Evolutionary conservation across 441 rosid genomes (phyloP).

Genomic region (Kokia cookei): DNA sequence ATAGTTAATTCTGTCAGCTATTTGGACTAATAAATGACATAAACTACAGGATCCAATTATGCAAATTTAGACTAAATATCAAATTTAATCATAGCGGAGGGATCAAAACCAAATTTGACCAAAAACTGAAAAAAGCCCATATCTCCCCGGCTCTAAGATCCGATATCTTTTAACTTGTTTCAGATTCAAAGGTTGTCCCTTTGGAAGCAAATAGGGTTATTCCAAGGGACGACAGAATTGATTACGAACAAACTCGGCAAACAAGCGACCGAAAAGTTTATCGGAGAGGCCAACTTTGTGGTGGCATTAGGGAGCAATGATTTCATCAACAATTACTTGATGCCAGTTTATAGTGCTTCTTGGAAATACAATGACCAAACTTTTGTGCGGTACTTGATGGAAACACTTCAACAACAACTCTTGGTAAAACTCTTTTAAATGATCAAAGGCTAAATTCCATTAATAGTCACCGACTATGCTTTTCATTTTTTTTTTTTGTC

Average conservation of each 20-base stretch:
- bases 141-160: not conserved
- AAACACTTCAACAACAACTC: constrained; percentile 64
- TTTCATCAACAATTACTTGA: constrained; percentile 93
- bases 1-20: too few relatives aligned
- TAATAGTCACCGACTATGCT: too few relatives aligned
- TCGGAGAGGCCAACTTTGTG: constrained; percentile 55
- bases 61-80: too few relatives aligned
- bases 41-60: too few relatives aligned
- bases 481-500: too few relatives aligned
- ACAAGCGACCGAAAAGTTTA: constrained; percentile 44
- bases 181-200: constrained; percentile 80
- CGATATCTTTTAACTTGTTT: not conserved
- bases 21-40: too few relatives aligned
- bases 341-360: constrained; percentile 49
- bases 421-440: constrained; percentile 23
- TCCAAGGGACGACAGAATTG: constrained; percentile 50
- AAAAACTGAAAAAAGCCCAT: not conserved
- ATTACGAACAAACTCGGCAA: constrained; percentile 48
- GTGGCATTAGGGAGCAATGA: constrained; percentile 96
- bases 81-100: too few relatives aligned
- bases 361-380: constrained; percentile 34
- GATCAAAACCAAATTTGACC: too few relatives aligned
- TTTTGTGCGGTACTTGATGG: constrained; percentile 61
- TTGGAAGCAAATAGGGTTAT: constrained; percentile 74
- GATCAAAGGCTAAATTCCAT: too few relatives aligned